Base-by-base conservation (phyloP, 177 flowering plant species). In the Vitis hybrid region DNA sequence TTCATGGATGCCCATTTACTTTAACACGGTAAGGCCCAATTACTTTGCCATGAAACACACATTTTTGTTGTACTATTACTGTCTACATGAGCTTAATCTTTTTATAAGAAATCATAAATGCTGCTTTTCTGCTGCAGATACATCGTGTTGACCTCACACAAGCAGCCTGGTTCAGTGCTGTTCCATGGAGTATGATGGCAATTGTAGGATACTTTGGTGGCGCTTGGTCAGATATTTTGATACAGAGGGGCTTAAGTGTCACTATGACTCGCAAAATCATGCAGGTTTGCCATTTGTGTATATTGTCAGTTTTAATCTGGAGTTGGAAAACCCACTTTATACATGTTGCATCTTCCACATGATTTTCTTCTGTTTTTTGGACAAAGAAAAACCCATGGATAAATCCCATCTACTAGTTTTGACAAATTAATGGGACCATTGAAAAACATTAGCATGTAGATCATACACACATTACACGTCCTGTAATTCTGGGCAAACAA, bases 141-240 rank as follows among this genome's bases (percentile, higher is more conserved):
- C 85, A 86, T 76, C 92, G 81, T 70, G 97, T 93, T 70, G 90
- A 95, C 79, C 99, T 95, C 70, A 86, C 88, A 79, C 92, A 87
- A 71, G 98, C 99, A 67, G 96, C 99, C 65, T 95, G 99, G 98
- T 93, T 93, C 79, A 95, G 99, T 84, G 99, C 98, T 69, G 87
- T 88, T 75, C 99, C 98, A 67, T 95, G 99, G 99, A 80, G 82
- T 72, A 82, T 91, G 88, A 95, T 95, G 98, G 99, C 97, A 29
- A 39, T 90, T 48, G 73, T 85, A 52, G 98, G 98, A 75, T 95
- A 91, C 70, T 73, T 89, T 82, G 94, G 84, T 63, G 98, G 97
- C 63, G 83, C 83, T 73, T 82, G 77, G 83, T 89, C 98, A 34
- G 97, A 93, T 68, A 78, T 76, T 80, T 75, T 95, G 80, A 92